Conservation (phyloP, 306 rosid genomes). For the Ziziphus jujuba region DNA sequence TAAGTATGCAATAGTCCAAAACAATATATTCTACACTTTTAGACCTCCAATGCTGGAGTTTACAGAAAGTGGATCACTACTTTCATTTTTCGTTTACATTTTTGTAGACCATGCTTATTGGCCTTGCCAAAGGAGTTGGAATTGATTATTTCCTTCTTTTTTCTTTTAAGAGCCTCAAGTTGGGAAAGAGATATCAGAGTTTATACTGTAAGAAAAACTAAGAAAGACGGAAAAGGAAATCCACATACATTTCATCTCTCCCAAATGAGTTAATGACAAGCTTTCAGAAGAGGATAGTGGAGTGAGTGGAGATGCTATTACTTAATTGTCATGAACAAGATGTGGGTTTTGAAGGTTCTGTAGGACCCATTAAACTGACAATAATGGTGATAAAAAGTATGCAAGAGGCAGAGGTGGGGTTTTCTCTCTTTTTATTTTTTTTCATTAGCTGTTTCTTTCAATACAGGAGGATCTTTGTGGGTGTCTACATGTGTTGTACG, state of each 20-base stretch:
- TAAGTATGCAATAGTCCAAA: too few species aligned
- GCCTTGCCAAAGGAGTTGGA: too few species aligned
- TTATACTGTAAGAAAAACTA: too few species aligned
- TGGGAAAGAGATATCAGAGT: too few species aligned
- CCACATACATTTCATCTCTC: background rate
- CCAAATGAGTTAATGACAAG: slow-evolving; percentile 1
- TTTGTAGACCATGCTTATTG: too few species aligned
- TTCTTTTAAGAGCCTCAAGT: too few species aligned
- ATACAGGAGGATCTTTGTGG: slow-evolving; percentile 30
- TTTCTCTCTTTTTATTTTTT: background rate
- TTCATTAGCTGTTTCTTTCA: slow-evolving; percentile 11
- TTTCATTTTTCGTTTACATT: too few species aligned
- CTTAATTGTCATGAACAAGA: slow-evolving; percentile 5
- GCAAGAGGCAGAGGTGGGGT: slow-evolving; percentile 7
- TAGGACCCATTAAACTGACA: slow-evolving; percentile 16
- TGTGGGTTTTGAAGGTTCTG: slow-evolving; percentile 2
- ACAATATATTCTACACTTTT: too few species aligned
- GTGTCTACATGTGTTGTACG: slow-evolving; percentile 13
- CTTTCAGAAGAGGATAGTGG: slow-evolving; percentile 13
- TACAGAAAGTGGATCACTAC: too few species aligned
- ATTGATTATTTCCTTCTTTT: too few species aligned
- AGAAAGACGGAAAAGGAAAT: background rate
- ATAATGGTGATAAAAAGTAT: slow-evolving; percentile 14
- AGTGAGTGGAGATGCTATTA: slow-evolving; percentile 20
- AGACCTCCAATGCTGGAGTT: too few species aligned